Conservation (phyloP, 2,329 filamentous ascomycete genomes). For the Westerdykella ornata region DNA sequence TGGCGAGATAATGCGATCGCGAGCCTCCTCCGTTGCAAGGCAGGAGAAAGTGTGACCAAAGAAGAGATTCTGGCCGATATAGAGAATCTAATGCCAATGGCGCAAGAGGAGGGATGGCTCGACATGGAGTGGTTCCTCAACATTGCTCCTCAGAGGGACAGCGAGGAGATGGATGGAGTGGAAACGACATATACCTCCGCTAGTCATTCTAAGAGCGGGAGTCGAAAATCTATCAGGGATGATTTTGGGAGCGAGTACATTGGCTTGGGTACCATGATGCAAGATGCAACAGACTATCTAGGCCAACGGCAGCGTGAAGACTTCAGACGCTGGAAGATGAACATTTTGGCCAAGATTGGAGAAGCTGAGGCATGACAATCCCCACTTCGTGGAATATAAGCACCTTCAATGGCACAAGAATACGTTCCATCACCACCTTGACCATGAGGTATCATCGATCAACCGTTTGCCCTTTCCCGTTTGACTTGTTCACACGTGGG, state of each 20-base stretch:
- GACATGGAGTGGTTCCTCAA: constrained; percentile 54
- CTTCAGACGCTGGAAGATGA: constrained; percentile 57
- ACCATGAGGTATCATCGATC: too few relatives aligned
- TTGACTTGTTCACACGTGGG: too few relatives aligned
- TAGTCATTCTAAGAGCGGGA: constrained; percentile 26
- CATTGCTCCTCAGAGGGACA: constrained; percentile 32
- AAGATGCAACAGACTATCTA: constrained; percentile 65
- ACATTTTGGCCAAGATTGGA: too few relatives aligned
- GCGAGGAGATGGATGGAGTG: constrained; percentile 24
- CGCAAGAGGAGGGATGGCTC: constrained; percentile 39
- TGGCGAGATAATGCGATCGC: constrained; percentile 44
- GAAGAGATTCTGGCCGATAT: constrained; percentile 38
- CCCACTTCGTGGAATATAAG: too few relatives aligned
- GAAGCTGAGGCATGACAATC: too few relatives aligned
- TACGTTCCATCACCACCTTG: too few relatives aligned
- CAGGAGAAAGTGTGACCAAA: constrained; percentile 44
- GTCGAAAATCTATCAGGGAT: constrained; percentile 38
- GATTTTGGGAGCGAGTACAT: constrained; percentile 38
- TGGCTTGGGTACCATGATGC: constrained; percentile 62
- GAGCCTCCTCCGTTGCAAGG: constrained; percentile 44
- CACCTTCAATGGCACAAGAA: too few relatives aligned
- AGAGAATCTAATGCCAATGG: constrained; percentile 28
- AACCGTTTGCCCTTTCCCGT: too few relatives aligned
- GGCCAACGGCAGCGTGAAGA: constrained; percentile 56
- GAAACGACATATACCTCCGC: constrained; percentile 10